phyloP scores from a whole-genome alignment of 2,329 filamentous ascomycete genomes.

The Cytospora schulzeri region DNA sequence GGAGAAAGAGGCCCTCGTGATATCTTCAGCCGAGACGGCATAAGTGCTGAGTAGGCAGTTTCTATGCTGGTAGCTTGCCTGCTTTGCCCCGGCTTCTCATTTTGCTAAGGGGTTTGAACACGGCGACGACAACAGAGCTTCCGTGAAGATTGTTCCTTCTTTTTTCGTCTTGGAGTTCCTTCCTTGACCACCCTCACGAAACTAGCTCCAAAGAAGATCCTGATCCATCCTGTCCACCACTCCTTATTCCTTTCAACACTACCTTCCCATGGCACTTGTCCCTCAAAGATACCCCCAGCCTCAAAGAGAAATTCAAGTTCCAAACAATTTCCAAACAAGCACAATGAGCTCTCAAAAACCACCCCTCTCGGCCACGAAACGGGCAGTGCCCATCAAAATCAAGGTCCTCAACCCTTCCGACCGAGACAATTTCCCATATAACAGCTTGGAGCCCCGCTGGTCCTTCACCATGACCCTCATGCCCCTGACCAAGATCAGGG shows the following conservation, averaged over 20 bases:
- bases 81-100: not conserved
- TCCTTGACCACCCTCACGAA: not conserved
- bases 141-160: not conserved
- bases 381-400: conserved; percentile 9
- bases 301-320: not conserved
- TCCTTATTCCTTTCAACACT: not conserved
- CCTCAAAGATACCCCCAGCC: not conserved
- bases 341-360: conserved; percentile 1
- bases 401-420: conserved; percentile 4
- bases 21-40: not conserved
- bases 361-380: not conserved
- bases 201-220: not conserved
- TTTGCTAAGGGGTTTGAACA: not conserved
- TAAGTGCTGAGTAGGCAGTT: not conserved
- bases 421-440: not conserved
- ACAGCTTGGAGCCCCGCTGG: not conserved
- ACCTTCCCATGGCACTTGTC: not conserved
- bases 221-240: not conserved
- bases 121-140: not conserved
- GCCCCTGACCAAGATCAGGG: conserved; percentile 19
- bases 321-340: not conserved
- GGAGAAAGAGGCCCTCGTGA: not conserved
- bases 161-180: not conserved
- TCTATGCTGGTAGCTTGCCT: not conserved
- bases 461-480: conserved; percentile 21